A percentile compares a stretch with the other conserved stretches of the same genome.
Conservation (phyloP, 208 protist genomes). For the Leishmania major region DNA sequence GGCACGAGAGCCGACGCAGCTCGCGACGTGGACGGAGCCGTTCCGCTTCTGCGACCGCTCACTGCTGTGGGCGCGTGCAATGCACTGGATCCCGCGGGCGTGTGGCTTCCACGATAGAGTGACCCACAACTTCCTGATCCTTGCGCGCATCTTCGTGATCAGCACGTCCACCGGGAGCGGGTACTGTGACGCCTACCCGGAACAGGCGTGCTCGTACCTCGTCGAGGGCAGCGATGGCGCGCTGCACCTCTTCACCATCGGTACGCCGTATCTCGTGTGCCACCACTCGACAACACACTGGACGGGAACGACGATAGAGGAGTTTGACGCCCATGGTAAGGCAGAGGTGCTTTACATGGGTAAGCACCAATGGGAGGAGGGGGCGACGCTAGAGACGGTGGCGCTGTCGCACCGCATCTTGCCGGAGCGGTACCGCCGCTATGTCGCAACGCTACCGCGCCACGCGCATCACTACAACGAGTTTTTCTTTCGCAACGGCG, state of each 20-base stretch:
- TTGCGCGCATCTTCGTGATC: constrained; percentile 85
- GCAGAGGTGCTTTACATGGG: constrained; percentile 75
- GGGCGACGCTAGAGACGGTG: constrained; percentile 73
- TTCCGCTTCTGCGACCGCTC: constrained; percentile 86
- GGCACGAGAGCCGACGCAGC: constrained; percentile 48
- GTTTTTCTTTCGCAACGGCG: constrained; percentile 84
- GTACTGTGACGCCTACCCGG: constrained; percentile 63
- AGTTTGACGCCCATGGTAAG: constrained; percentile 63
- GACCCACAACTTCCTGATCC: constrained; percentile 52
- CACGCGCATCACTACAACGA: constrained; percentile 48
- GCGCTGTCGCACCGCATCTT: constrained; percentile 79
- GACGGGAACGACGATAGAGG: constrained; percentile 65
- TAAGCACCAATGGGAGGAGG: constrained; percentile 84
- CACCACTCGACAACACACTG: constrained; percentile 74
- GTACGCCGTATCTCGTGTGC: constrained; percentile 74
- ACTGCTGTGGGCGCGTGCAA: constrained; percentile 59
- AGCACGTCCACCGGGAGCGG: constrained; percentile 49
- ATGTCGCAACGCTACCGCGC: constrained; percentile 45
- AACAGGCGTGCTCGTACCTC: constrained; percentile 83
- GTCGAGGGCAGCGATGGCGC: constrained; percentile 49
- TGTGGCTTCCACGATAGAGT: constrained; percentile 68
- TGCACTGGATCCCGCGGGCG: constrained; percentile 85
- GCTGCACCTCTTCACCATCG: constrained; percentile 88
- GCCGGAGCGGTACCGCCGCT: constrained; percentile 68
- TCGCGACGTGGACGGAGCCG: constrained; percentile 86